Evolutionary conservation across 1,284 basidiomycete species (phyloP).

Genomic region (Moesziomyces sp.): DNA sequence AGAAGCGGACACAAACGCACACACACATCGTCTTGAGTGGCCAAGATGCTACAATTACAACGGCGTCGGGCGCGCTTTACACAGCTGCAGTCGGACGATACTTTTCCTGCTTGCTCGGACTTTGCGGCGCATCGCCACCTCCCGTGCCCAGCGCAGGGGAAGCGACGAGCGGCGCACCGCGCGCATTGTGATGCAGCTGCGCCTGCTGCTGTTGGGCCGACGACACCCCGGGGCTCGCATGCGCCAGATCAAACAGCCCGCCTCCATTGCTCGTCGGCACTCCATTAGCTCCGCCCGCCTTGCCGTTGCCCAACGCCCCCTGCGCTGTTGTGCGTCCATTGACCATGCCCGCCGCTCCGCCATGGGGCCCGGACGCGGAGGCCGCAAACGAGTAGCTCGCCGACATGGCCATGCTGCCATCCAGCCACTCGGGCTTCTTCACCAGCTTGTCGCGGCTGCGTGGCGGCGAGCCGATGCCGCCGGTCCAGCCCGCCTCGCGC

Average conservation of each 20-base stretch:
- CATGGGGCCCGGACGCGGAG: neutral
- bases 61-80: neutral
- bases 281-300: neutral
- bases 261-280: conserved; percentile 11
- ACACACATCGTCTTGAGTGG: neutral
- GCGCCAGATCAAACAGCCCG: conserved; percentile 35
- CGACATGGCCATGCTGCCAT: conserved; percentile 43
- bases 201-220: conserved; percentile 48
- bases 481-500: conserved; percentile 45
- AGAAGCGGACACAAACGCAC: too few relatives aligned
- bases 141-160: conserved; percentile 1
- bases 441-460: conserved; percentile 33
- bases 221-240: conserved; percentile 21
- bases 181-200: conserved; percentile 36
- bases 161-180: conserved; percentile 40
- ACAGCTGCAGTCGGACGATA: conserved; percentile 43
- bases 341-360: neutral
- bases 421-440: conserved; percentile 44
- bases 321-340: conserved; percentile 10
- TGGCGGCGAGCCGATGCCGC: conserved; percentile 44
- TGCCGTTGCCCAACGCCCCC: conserved; percentile 11
- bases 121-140: conserved; percentile 11
- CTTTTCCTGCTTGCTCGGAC: conserved; percentile 32
- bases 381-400: conserved; percentile 42
- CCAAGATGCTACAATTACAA: conserved; percentile 2